Percentiles rank a stretch among this genome's conserved stretches.
These are phyloP conservation scores for Fusarium subglutinans DNA, from an alignment of 2,329 filamentous ascomycete species.

Conservation along the genomic window DNA sequence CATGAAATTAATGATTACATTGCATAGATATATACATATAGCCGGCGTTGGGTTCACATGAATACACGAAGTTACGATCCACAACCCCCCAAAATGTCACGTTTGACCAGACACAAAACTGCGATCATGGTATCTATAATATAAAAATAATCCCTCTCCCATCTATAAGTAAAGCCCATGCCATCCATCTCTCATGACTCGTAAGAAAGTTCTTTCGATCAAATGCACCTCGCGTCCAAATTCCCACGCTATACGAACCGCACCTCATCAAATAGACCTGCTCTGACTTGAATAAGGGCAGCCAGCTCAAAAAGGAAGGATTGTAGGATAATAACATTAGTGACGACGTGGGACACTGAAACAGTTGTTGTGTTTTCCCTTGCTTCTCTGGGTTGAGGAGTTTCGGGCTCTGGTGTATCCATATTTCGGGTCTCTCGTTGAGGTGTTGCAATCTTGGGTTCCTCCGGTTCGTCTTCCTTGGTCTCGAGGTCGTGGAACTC, in stretches of 20 bases:
- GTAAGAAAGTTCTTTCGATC: constrained; percentile 30
- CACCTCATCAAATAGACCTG: constrained; percentile 80
- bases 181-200: constrained; percentile 41
- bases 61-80: constrained; percentile 25
- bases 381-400: constrained; percentile 26
- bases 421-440: constrained; percentile 11
- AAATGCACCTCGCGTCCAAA: not conserved
- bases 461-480: not conserved
- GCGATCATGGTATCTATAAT: constrained; percentile 22
- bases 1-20: constrained; percentile 25
- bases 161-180: constrained; percentile 30
- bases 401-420: constrained; percentile 29
- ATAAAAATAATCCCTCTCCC: constrained; percentile 5
- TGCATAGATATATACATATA: constrained; percentile 18
- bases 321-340: constrained; percentile 81
- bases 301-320: constrained; percentile 82
- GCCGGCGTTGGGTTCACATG: constrained; percentile 17
- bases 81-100: constrained; percentile 3
- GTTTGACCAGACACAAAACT: constrained; percentile 14
- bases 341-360: constrained; percentile 80
- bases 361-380: constrained; percentile 53
- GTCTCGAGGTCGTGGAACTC: not conserved
- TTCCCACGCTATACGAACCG: constrained; percentile 57
- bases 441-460: constrained; percentile 3
- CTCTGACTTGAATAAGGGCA: constrained; percentile 77